Percentiles rank a stretch among this genome's conserved stretches.
Conservation (phyloP, 192 early-diverging fungal species). For the Linnemannia schmuckeri region DNA sequence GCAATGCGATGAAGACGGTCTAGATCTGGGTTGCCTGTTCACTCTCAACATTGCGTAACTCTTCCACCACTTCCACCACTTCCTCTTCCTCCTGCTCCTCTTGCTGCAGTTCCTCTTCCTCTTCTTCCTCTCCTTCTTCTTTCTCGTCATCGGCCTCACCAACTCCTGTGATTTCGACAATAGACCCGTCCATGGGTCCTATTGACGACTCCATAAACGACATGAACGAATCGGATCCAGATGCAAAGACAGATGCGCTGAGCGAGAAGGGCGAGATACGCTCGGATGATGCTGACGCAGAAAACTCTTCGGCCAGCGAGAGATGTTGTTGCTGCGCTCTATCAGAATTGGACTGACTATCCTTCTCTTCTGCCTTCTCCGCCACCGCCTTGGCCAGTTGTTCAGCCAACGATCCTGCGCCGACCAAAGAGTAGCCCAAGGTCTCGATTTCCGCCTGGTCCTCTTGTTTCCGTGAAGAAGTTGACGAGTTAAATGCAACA, state of each 20-base stretch:
- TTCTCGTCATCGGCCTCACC: conserved; percentile 39
- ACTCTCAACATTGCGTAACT: not conserved
- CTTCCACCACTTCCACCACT: too few species aligned
- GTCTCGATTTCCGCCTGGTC: not conserved
- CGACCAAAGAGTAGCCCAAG: not conserved
- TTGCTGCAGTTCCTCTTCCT: conserved; percentile 7
- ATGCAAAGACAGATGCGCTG: not conserved
- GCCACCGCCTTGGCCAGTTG: not conserved
- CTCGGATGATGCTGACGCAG: not conserved
- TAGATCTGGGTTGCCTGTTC: not conserved
- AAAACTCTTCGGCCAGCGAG: conserved; percentile 18
- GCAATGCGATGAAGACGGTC: not conserved
- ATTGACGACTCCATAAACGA: conserved; percentile 10
- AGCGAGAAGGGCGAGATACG: conserved; percentile 19
- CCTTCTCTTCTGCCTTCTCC: not conserved
- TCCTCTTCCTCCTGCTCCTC: not conserved
- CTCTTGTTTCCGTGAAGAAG: not conserved
- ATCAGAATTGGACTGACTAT: not conserved
- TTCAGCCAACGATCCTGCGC: not conserved
- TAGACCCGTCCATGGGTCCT: conserved; percentile 11
- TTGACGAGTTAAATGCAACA: not conserved
- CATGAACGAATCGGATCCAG: not conserved
- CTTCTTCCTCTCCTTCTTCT: not conserved
- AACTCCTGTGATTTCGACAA: conserved; percentile 37
- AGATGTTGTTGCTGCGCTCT: not conserved